phyloP scores from a whole-genome alignment of 2,329 filamentous ascomycete species.

The Colletotrichum sp. region DNA sequence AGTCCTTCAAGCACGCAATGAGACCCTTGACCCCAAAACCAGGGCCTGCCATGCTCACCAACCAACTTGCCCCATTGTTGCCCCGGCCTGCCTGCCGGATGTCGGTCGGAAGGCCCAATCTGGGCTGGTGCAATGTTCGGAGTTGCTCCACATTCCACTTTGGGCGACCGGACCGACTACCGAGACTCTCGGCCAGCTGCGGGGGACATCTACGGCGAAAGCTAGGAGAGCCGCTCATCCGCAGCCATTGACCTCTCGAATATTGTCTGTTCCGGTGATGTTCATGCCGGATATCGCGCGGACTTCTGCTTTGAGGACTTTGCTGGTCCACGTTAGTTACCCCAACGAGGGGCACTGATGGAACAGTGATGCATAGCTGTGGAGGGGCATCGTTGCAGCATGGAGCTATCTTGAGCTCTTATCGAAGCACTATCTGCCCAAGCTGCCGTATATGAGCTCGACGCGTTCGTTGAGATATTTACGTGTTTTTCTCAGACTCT shows the following conservation, averaged over 20 bases:
- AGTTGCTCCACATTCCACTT: neutral
- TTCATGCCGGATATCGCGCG: neutral
- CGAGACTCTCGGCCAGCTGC: neutral
- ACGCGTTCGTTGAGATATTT: neutral
- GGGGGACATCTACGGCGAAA: neutral
- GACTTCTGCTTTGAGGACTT: neutral
- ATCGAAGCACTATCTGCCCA: neutral
- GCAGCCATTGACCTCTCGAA: neutral
- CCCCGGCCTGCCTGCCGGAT: neutral
- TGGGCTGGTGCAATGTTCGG: neutral
- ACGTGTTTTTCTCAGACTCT: neutral
- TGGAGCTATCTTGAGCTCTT: neutral
- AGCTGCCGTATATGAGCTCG: neutral
- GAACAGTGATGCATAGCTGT: neutral
- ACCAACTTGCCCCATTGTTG: neutral
- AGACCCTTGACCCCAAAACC: neutral
- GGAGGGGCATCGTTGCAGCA: neutral
- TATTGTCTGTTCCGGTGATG: neutral
- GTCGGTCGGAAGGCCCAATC: conserved; percentile 7
- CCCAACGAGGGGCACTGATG: neutral
- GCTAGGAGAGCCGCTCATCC: neutral
- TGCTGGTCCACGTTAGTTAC: too few relatives aligned
- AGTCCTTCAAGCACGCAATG: conserved; percentile 2
- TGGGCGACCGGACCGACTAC: conserved; percentile 9
- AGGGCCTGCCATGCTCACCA: neutral